Conservation (phyloP, 257 asterid genomes). For the Solanum ossicruentum region DNA sequence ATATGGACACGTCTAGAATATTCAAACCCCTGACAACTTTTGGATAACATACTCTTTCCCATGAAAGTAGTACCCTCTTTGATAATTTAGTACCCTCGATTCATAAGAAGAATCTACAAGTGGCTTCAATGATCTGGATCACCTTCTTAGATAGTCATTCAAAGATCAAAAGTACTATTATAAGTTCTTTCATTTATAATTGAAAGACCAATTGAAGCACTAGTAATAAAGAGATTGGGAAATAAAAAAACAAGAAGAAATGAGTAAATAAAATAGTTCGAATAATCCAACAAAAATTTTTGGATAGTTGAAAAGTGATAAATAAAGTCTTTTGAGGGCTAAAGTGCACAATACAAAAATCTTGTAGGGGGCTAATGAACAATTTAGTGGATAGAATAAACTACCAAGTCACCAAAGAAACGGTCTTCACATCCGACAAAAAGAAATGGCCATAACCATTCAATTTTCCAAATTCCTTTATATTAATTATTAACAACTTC, state of each 20-base stretch:
- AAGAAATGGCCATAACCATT: neutral
- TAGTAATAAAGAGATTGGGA: neutral
- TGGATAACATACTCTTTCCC: too few relatives aligned
- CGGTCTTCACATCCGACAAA: neutral
- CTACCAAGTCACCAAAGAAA: neutral
- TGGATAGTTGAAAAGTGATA: neutral
- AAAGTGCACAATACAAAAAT: neutral
- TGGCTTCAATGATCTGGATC: too few relatives aligned
- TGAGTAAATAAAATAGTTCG: neutral
- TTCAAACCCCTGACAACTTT: too few relatives aligned
- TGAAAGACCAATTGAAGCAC: neutral
- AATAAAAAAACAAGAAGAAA: neutral
- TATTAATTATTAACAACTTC: neutral
- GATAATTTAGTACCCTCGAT: too few relatives aligned
- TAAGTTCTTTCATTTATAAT: too few relatives aligned
- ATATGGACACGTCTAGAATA: neutral
- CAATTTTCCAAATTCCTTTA: neutral
- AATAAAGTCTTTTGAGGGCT: neutral
- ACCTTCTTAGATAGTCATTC: too few relatives aligned
- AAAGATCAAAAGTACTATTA: too few relatives aligned
- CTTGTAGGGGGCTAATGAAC: neutral
- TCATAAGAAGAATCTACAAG: too few relatives aligned
- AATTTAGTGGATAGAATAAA: neutral
- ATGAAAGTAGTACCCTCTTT: too few relatives aligned
- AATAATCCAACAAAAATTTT: neutral